Evolutionary conservation across 257 asterid species (phyloP).

Genomic region (Agastache rugosa): DNA sequence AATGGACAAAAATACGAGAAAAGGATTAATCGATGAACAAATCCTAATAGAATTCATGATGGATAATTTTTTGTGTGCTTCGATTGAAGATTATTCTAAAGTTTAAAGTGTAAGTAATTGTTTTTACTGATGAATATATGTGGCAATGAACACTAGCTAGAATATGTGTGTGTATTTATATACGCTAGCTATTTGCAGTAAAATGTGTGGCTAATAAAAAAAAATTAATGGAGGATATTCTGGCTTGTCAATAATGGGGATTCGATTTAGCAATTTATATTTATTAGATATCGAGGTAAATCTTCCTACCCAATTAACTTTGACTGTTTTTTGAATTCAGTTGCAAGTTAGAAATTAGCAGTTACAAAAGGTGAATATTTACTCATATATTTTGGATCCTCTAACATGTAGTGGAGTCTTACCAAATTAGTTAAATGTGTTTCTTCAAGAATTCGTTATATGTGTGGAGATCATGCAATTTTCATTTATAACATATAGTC

Average conservation of each 20-base stretch:
- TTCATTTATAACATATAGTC: too few relatives aligned
- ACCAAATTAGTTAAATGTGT: background rate
- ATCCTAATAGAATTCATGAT: background rate
- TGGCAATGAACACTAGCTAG: background rate
- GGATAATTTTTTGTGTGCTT: background rate
- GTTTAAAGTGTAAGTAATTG: background rate
- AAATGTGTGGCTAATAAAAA: background rate
- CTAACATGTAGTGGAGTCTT: background rate
- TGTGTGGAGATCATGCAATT: too few relatives aligned
- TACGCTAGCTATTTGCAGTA: background rate
- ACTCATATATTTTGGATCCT: background rate
- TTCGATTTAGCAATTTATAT: background rate
- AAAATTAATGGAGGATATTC: background rate
- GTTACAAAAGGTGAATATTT: background rate
- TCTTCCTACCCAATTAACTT: background rate
- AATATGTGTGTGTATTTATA: background rate
- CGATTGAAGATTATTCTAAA: background rate
- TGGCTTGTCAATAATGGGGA: background rate
- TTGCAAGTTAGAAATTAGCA: background rate
- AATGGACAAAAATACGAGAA: slow-evolving; percentile 5
- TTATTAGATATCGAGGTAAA: background rate
- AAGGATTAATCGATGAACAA: background rate
- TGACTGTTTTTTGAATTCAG: background rate
- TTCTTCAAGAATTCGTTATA: too few relatives aligned
- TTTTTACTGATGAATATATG: background rate